Evolutionary conservation across 495 filamentous ascomycete genomes (phyloP).

Genomic region (Penicillium coffeae): DNA sequence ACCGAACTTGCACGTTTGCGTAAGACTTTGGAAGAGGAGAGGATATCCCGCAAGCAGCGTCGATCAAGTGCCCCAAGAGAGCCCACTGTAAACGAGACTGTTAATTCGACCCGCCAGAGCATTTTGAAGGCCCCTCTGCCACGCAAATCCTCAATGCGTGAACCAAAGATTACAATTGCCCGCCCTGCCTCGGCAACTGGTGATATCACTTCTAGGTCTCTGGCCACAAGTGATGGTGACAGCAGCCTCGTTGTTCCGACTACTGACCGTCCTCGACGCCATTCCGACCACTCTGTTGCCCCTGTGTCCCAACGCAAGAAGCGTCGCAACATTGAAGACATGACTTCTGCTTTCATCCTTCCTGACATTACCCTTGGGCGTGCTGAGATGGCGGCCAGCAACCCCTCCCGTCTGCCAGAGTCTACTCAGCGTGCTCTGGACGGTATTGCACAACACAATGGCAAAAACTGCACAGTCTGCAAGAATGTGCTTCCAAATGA

Average conservation of each 20-base stretch:
- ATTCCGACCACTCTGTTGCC: slow-evolving; percentile 43
- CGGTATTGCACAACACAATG: slow-evolving; percentile 58
- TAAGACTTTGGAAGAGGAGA: slow-evolving; percentile 48
- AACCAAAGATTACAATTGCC: slow-evolving; percentile 25
- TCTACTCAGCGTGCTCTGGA: slow-evolving; percentile 57
- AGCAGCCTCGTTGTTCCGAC: slow-evolving; percentile 28
- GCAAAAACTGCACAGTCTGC: slow-evolving; percentile 71
- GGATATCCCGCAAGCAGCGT: slow-evolving; percentile 44
- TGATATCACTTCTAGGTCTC: slow-evolving; percentile 31
- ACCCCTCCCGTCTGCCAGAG: slow-evolving; percentile 37
- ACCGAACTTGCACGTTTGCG: slow-evolving; percentile 46
- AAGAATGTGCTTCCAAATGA: slow-evolving; percentile 51
- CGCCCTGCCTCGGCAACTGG: slow-evolving; percentile 39
- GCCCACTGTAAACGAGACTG: slow-evolving; percentile 26
- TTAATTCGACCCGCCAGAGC: slow-evolving; percentile 36
- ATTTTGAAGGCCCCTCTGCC: slow-evolving; percentile 32
- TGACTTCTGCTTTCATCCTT: slow-evolving; percentile 80
- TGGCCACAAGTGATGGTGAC: slow-evolving; percentile 26
- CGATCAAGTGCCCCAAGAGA: slow-evolving; percentile 31
- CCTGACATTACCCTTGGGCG: slow-evolving; percentile 62
- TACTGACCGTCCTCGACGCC: slow-evolving; percentile 36
- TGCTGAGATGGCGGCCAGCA: slow-evolving; percentile 29
- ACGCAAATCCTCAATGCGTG: slow-evolving; percentile 47
- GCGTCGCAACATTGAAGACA: slow-evolving; percentile 47
- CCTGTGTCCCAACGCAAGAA: slow-evolving; percentile 27